Base-by-base conservation (phyloP, 2,329 filamentous ascomycete genomes). In the Acrodontium crateriforme region DNA sequence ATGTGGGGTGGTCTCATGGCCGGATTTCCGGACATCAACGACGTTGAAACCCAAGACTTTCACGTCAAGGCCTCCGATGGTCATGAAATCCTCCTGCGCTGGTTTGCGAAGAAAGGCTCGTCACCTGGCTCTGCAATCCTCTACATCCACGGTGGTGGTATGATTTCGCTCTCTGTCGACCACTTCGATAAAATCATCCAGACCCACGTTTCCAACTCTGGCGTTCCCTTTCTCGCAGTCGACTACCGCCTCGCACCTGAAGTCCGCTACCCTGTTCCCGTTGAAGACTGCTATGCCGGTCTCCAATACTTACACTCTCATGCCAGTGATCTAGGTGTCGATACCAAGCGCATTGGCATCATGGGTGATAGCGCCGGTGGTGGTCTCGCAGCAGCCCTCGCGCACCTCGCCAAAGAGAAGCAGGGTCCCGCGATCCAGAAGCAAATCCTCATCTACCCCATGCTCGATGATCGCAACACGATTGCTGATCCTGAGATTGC, bases 201-300 rank as follows among this genome's bases (percentile, higher is more conserved):
- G 3, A 24, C 24, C 7, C 40, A 46, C 9, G 51, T 49, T 2
- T 22, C 28, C 4, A 28, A 34, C 1, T 43, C 48, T 2, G 45
- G 50, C 2, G 42, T 61, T 1, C 51, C 50, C 5, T 41, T 57
- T 17, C 47, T 59, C 22, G 46, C 46, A 0, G 42, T 61, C 11
- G 54, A 61, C 12, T 65, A 62, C 39, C 51, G 60, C 2, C 46
- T 60, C 1, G 53, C 59, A 0, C 61, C 61, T 0, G 61, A 65
- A 32, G 32, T 55, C 15, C 48, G 43, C 1, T 51, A 51, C 8
- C 56, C 60, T 0, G 40, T 40, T 0, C 49, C 47, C 0, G 37
- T 53, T 0, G 50, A 56, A 33, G 60, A 67, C 38, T 52, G 55
- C 33, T 59, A 60, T 35, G 49, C 52, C 6, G 43, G 40, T 3